These are phyloP conservation scores for Colletotrichum lupini DNA, from an alignment of 2,329 filamentous ascomycete species.

Conservation along the genomic window DNA sequence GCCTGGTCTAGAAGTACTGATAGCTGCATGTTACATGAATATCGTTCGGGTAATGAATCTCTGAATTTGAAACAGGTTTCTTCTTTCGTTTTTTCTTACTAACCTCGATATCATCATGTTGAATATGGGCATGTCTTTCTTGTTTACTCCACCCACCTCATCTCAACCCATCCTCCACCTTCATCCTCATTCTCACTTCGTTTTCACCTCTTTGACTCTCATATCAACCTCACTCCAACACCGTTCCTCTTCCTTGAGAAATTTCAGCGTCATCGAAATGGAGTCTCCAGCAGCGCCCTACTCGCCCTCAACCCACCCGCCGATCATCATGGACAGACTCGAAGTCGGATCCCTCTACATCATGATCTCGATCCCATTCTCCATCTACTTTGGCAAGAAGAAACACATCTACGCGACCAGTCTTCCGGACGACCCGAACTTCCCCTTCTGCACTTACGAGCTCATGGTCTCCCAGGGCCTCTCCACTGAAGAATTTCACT, in stretches of 20 bases:
- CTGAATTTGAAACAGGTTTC: too few species aligned
- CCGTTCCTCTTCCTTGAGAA: neutral
- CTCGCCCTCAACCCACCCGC: conserved; percentile 12
- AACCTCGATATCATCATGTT: too few species aligned
- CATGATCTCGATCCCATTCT: conserved; percentile 33
- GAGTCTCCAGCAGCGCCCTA: neutral
- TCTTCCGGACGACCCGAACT: conserved; percentile 28
- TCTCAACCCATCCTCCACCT: too few species aligned
- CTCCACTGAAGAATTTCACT: conserved; percentile 46
- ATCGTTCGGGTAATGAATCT: too few species aligned
- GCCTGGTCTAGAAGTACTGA: too few species aligned
- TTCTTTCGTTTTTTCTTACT: too few species aligned
- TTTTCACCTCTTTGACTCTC: neutral
- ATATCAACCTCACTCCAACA: neutral
- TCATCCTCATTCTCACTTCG: too few species aligned
- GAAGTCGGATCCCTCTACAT: conserved; percentile 31
- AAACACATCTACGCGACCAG: conserved; percentile 12
- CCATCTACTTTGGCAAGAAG: conserved; percentile 19
- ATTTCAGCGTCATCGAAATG: neutral
- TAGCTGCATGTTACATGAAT: too few species aligned
- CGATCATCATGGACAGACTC: conserved; percentile 1
- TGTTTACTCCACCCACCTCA: too few species aligned
- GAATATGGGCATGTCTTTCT: too few species aligned
- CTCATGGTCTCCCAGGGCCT: conserved; percentile 36
- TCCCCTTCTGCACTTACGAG: conserved; percentile 35